Evolutionary conservation across 768 basidiomycete genomes (phyloP).

Genomic region (Boletus pseudo-olivaceus): DNA sequence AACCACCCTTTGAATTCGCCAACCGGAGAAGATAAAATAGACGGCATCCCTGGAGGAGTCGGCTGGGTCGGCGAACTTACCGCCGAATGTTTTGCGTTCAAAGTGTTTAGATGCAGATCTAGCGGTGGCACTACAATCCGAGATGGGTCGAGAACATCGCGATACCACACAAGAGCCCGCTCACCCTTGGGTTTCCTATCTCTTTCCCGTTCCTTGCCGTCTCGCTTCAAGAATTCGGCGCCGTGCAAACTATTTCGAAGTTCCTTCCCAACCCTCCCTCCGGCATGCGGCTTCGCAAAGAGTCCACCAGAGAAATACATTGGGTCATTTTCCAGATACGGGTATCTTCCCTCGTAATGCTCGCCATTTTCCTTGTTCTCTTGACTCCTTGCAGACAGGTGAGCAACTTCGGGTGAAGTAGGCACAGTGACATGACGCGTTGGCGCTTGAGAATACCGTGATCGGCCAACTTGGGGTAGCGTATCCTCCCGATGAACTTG

Average conservation of each 20-base stretch:
- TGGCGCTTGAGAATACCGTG: conserved; percentile 12
- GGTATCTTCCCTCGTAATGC: conserved; percentile 11
- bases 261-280: conserved; percentile 41
- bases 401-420: conserved; percentile 13
- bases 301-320: conserved; percentile 28
- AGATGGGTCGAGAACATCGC: neutral
- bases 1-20: conserved; percentile 93
- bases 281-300: conserved; percentile 29
- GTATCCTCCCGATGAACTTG: conserved; percentile 24
- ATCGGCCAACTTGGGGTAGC: conserved; percentile 18
- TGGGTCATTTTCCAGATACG: conserved; percentile 17
- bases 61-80: conserved; percentile 48
- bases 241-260: conserved; percentile 47
- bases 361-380: conserved; percentile 41
- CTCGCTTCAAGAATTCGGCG: conserved; percentile 28
- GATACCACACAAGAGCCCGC: neutral
- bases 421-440: conserved; percentile 10
- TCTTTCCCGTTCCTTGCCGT: conserved; percentile 47
- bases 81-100: conserved; percentile 45
- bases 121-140: conserved; percentile 48
- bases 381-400: conserved; percentile 9
- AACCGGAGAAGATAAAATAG: conserved; percentile 64
- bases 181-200: conserved; percentile 52
- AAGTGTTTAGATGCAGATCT: conserved; percentile 42
- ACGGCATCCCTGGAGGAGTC: conserved; percentile 36